phyloP scores from a whole-genome alignment of 768 basidiomycete genomes.

The Suillus subaureus region DNA sequence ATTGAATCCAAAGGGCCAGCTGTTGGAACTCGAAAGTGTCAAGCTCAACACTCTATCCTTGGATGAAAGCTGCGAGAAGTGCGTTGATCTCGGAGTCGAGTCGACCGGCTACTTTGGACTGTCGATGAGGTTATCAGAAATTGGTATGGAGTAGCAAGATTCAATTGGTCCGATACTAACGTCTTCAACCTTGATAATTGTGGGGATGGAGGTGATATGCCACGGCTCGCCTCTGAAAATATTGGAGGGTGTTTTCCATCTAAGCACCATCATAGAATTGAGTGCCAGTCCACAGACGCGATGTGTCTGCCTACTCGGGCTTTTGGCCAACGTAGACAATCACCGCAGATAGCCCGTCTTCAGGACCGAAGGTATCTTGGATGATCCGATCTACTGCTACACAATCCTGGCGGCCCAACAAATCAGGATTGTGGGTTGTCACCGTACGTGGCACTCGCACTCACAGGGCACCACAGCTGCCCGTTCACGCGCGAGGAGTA shows the following conservation, averaged over 20 bases:
- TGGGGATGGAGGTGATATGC: slow-evolving; percentile 61
- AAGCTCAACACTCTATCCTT: neutral
- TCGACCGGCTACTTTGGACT: slow-evolving; percentile 2
- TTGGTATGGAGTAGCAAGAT: neutral
- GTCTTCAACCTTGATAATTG: slow-evolving; percentile 60
- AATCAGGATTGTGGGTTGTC: neutral
- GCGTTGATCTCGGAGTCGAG: slow-evolving; percentile 2
- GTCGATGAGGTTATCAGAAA: neutral
- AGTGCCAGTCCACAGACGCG: slow-evolving; percentile 2
- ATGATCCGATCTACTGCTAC: slow-evolving; percentile 59
- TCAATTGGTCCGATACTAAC: slow-evolving; percentile 40
- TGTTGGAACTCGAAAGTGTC: neutral
- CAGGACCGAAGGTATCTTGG: slow-evolving; percentile 47
- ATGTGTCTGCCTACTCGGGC: slow-evolving; percentile 49
- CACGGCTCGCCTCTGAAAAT: slow-evolving; percentile 65
- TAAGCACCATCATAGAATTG: slow-evolving; percentile 28
- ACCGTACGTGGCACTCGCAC: slow-evolving; percentile 20
- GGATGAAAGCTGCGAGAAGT: slow-evolving; percentile 1
- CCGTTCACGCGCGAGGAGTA: slow-evolving; percentile 68
- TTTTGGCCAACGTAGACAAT: slow-evolving; percentile 72
- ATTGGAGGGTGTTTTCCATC: slow-evolving; percentile 68
- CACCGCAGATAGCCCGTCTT: slow-evolving; percentile 50
- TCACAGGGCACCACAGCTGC: slow-evolving; percentile 71
- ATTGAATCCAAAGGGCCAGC: neutral
- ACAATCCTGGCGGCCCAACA: slow-evolving; percentile 58